Evolutionary conservation across 78 protist species (phyloP).

Genomic region (Dictyostelium intermedium): DNA sequence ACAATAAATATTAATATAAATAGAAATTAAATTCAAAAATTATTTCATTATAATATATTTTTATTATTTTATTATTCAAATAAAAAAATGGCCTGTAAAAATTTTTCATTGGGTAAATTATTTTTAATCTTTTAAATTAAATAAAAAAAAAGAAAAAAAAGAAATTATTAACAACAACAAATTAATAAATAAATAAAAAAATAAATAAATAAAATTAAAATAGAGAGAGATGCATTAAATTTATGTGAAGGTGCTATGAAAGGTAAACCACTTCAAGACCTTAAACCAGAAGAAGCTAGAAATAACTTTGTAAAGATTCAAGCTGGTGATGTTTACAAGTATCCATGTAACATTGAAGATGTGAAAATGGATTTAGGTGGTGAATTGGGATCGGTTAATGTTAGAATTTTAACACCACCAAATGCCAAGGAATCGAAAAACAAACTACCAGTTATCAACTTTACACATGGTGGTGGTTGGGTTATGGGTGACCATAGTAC

Average conservation of each 20-base stretch:
- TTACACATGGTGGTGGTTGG: constrained; percentile 28
- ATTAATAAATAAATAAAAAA: background rate
- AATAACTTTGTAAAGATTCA: background rate
- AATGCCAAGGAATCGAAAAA: background rate
- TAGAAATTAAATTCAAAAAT: background rate
- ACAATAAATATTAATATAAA: too few species aligned
- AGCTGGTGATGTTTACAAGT: background rate
- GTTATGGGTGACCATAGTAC: background rate
- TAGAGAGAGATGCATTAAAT: constrained; percentile 20
- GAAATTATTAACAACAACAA: too few species aligned
- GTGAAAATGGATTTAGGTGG: background rate
- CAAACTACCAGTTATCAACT: background rate
- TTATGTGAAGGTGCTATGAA: background rate
- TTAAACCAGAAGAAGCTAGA: background rate
- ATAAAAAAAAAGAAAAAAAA: too few species aligned
- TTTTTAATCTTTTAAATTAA: background rate
- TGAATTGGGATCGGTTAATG: background rate
- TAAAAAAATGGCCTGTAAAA: background rate
- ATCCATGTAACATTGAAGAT: background rate
- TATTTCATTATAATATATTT: background rate
- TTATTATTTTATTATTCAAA: too few species aligned
- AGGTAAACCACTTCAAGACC: background rate
- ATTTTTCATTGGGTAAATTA: background rate
- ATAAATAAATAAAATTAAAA: background rate
- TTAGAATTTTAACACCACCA: background rate